A percentile compares a stretch with the other conserved stretches of the same genome.
Evolutionary conservation across 371 early-diverging fungal species (phyloP).

Genomic region (Mucor circinelloides): DNA sequence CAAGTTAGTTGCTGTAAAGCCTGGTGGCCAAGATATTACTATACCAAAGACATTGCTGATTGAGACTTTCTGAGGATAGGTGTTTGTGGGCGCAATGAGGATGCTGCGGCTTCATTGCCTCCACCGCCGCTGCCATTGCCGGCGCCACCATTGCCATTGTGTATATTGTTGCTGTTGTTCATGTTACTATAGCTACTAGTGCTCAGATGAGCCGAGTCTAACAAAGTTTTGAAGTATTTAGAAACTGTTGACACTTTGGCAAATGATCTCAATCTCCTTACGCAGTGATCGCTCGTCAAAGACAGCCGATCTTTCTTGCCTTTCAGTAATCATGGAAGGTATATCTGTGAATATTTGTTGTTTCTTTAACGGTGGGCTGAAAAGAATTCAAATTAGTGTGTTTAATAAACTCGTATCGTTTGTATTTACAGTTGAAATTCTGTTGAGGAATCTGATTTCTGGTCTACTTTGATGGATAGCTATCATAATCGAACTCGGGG

Average conservation of each 20-base stretch:
- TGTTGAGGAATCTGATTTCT: constrained; percentile 28
- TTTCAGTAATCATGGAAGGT: constrained; percentile 40
- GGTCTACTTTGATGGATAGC: constrained; percentile 41
- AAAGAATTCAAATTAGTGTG: too few species aligned
- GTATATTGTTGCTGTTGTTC: background rate
- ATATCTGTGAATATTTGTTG: constrained; percentile 45
- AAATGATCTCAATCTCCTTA: background rate
- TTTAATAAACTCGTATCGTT: background rate
- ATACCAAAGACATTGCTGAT: constrained; percentile 32
- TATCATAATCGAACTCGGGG: too few species aligned
- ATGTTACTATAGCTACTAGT: constrained; percentile 43
- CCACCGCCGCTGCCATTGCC: too few species aligned
- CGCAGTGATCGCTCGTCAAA: constrained; percentile 24
- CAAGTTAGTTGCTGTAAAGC: background rate
- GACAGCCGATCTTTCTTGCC: constrained; percentile 40
- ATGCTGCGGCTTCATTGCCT: background rate
- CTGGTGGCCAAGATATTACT: background rate
- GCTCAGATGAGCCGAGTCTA: constrained; percentile 6
- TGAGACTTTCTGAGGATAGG: constrained; percentile 22
- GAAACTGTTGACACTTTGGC: background rate
- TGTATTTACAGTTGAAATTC: constrained; percentile 34
- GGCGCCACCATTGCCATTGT: background rate
- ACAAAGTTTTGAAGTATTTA: background rate
- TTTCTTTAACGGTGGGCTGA: constrained; percentile 43
- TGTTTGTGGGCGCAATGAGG: background rate